Percentiles rank a stretch among this genome's conserved stretches.
Evolutionary conservation across 176 grass and related monocot species (phyloP).

Genomic region (Eragrostis curvula): DNA sequence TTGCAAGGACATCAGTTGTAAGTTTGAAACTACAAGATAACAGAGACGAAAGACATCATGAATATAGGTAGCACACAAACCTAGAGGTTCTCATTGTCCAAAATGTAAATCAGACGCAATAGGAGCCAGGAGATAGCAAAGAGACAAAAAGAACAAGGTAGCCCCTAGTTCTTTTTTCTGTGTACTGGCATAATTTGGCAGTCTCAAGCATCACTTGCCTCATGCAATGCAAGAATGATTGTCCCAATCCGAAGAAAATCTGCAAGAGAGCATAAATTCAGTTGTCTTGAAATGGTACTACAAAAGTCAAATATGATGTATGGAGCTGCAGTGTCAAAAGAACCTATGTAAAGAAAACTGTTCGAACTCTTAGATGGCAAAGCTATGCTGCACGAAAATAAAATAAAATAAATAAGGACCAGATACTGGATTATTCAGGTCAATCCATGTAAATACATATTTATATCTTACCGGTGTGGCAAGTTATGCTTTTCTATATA

Average conservation of each 20-base stretch:
- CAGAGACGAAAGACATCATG: slow-evolving; percentile 1
- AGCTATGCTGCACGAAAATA: neutral
- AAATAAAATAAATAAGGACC: slow-evolving; percentile 27
- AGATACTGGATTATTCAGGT: slow-evolving; percentile 24
- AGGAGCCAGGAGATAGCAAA: slow-evolving; percentile 93
- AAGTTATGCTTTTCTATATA: slow-evolving; percentile 1
- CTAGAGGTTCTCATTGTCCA: slow-evolving; percentile 98
- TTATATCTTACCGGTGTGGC: neutral
- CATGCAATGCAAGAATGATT: slow-evolving; percentile 94
- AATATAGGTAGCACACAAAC: slow-evolving; percentile 51
- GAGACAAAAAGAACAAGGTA: slow-evolving; percentile 79
- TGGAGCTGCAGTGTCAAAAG: slow-evolving; percentile 20
- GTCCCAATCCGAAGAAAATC: slow-evolving; percentile 93
- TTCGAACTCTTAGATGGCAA: slow-evolving; percentile 15
- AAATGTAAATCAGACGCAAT: slow-evolving; percentile 88
- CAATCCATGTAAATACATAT: neutral
- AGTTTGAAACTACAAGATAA: slow-evolving; percentile 23
- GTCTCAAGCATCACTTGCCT: slow-evolving; percentile 88
- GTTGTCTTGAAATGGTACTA: slow-evolving; percentile 19
- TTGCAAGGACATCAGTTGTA: slow-evolving; percentile 38
- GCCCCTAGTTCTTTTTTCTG: slow-evolving; percentile 82
- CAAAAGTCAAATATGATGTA: slow-evolving; percentile 1
- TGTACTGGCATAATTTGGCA: slow-evolving; percentile 97
- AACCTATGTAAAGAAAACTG: slow-evolving; percentile 15
- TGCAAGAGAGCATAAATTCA: slow-evolving; percentile 42